Conservation (phyloP, 257 asterid species). For the Eustoma russellianum region DNA sequence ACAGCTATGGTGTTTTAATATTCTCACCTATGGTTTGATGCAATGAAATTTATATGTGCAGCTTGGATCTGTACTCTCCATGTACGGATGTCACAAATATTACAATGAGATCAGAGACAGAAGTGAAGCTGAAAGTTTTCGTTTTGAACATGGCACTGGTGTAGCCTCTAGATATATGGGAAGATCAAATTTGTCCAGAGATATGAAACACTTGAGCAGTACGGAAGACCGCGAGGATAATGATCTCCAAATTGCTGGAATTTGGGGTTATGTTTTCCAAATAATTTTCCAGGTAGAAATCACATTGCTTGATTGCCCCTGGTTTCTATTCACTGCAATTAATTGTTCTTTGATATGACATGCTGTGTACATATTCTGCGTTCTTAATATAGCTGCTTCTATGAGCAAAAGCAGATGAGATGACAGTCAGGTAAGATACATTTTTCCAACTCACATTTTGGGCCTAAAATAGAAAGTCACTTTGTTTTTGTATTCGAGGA, state of each 20-base stretch:
- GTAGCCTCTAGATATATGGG: constrained; percentile 9
- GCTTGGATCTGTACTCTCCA: constrained; percentile 85
- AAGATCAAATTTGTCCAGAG: constrained; percentile 9
- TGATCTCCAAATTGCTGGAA: constrained; percentile 48
- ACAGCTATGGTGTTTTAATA: neutral
- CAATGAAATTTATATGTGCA: constrained; percentile 15
- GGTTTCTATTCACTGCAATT: no score
- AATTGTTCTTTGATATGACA: no score
- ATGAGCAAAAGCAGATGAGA: no score
- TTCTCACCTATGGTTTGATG: neutral
- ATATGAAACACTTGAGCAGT: constrained; percentile 18
- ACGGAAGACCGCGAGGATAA: constrained; percentile 19
- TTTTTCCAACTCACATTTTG: no score
- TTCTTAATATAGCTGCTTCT: no score
- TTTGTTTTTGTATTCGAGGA: no score
- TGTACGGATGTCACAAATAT: constrained; percentile 53
- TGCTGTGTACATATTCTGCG: no score
- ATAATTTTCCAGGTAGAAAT: constrained; percentile 74
- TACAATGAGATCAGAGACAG: constrained; percentile 14
- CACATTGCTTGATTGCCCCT: no score
- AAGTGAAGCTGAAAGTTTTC: constrained; percentile 21
- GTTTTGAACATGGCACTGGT: constrained; percentile 32
- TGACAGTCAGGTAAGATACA: no score
- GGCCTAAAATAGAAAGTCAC: no score
- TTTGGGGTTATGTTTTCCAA: constrained; percentile 62